Evolutionary conservation across 2,329 filamentous ascomycete species (phyloP), one percentile per base, ranked within the genome.

Genomic region (Dactylonectria macrodidyma): DNA sequence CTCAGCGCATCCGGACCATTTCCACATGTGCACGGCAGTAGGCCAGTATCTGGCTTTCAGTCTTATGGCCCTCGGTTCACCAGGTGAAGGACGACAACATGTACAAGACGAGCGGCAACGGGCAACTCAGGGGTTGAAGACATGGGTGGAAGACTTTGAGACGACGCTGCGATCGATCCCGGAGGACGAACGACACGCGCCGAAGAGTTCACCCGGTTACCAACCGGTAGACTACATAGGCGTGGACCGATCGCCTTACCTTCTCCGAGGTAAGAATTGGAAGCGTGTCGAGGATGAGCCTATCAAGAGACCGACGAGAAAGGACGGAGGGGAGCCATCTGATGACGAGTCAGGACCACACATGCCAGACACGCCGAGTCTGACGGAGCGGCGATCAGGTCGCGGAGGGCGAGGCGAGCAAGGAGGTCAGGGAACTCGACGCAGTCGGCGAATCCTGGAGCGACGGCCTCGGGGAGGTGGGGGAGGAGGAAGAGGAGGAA

Each of bases 1-100:
- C 1, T 48, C 14, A 1, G 68, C 59, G 0, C 55, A 70, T 12
- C 68, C 46, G 2, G 3, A 38, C 16, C 19, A 58, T 14, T 36
- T 63, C 14, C 26, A 56, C 3, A 4, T 57, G 4, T 68, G 55
- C 8, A 59, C 58, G 19, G 59, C 48, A 14, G 48, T 65, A 3
- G 54, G 61, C 33, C 61, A 68, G 46, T 62, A 55, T 47, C 58
- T 69, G 3, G 52, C 67, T 16, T 69, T 69, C 19, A 61, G 50
- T n/a, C 51, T 69, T 1, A 66, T 63, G 34, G 63, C 67, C 8
- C 52, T 69, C 19, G 63, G 59, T 10, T 14, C 55, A 9, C 67
- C 67, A 3, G 51, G 51, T 26, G 33, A 46, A 26, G 7, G 33
- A 8, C 56, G 41, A 12, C 5, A 19, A 16, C 44, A 60, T 12